Base-by-base conservation (phyloP, 139 green algal species). In the Coccomyxa sp. region DNA sequence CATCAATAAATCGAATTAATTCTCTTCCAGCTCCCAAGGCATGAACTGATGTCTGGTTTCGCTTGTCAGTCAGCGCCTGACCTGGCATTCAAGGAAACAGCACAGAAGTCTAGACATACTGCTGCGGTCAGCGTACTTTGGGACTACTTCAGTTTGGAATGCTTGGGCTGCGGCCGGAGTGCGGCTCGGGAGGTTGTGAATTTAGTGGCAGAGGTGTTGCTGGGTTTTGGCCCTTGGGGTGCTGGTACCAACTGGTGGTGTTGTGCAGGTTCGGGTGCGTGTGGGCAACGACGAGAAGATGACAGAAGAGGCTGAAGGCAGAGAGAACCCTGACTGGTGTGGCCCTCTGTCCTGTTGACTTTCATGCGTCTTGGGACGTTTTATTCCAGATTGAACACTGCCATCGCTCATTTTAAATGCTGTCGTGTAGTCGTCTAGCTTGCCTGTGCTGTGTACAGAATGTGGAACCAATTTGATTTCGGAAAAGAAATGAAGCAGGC, bases 251-350 rank as follows among this genome's bases (percentile, higher is more conserved):
- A 74, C 1, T 74, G 66, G 79, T 13, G 30, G 11, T 75, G 16
- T 17, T 17, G 12, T 27, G 77, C 77, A 81, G 77, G 77, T 81
- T 21, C 32, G 31, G n/a, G 81, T 85, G n/a, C n/a, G 18, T 58
- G 58, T 85, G 30, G 81, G 51, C 28, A 59, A 76, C 25, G 38
- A 85, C 18, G 71, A 71, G 51, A 85, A 80, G 58, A 30, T 68
- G 21, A 85, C 81, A 76, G 81, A 68, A 38, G 81, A 58, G 63
- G 81, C 81, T 32, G 71, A 80, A 28, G 81, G 81, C n/a, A 51
- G 60, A 30, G 71, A 85, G 17, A 59, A 85, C 68, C 81, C 74
- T 14, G 81, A 59, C 81, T 85, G 81, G 81, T 57, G 58, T 71
- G 81, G 80, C 27, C 21, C 38, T 16, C 81, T 85, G 4, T 3